phyloP scores from a whole-genome alignment of 2,329 filamentous ascomycete species.

The Acephala macrosclerotiorum region DNA sequence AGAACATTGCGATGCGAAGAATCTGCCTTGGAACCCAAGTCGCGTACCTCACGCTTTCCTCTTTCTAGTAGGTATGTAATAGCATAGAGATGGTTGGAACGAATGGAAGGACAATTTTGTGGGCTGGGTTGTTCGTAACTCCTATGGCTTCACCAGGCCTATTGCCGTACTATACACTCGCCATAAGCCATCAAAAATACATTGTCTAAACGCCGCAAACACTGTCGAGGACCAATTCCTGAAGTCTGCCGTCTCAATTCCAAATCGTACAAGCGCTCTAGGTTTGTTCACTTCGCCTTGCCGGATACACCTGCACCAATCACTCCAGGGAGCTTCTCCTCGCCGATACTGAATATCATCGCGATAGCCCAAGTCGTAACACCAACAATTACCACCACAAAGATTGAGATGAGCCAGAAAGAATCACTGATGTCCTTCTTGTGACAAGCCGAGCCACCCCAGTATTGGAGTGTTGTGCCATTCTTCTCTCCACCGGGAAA shows the following conservation, averaged over 20 bases:
- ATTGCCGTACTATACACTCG: slow-evolving; percentile 6
- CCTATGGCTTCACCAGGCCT: not conserved
- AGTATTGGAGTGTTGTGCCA: slow-evolving; percentile 67
- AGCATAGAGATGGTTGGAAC: not conserved
- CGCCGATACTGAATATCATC: slow-evolving; percentile 82
- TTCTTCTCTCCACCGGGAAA: slow-evolving; percentile 47
- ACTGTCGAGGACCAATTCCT: slow-evolving; percentile 21
- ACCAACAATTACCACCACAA: slow-evolving; percentile 74
- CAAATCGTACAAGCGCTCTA: slow-evolving; percentile 37
- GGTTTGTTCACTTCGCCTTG: slow-evolving; percentile 49
- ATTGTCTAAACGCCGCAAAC: slow-evolving; percentile 37
- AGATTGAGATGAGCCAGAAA: slow-evolving; percentile 86
- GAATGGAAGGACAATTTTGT: not conserved
- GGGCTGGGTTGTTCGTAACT: not conserved
- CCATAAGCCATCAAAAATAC: slow-evolving; percentile 34
- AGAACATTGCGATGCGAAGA: not conserved
- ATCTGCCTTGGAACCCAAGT: not conserved
- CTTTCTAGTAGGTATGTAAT: not conserved
- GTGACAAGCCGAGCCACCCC: slow-evolving; percentile 87
- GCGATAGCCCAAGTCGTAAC: slow-evolving; percentile 75
- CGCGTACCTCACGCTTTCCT: not conserved
- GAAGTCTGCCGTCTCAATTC: slow-evolving; percentile 18
- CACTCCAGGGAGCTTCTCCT: slow-evolving; percentile 88
- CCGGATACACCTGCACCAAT: slow-evolving; percentile 93
- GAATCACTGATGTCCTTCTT: slow-evolving; percentile 90